These are phyloP conservation scores for Gnomoniopsis sp. DNA, from an alignment of 2,329 filamentous ascomycete species.

Conservation along the genomic window DNA sequence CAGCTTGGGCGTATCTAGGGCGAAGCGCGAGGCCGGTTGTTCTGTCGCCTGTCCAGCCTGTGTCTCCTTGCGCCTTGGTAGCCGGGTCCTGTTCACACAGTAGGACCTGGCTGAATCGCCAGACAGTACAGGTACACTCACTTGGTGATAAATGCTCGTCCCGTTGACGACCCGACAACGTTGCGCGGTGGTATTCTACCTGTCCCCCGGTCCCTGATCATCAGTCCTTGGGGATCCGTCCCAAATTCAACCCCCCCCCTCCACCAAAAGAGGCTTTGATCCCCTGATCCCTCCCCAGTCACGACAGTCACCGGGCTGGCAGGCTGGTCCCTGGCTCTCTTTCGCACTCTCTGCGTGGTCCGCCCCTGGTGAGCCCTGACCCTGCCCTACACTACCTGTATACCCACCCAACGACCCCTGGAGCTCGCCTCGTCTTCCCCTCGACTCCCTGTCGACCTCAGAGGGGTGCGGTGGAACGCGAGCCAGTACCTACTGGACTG, in stretches of 20 bases:
- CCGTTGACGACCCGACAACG: too few relatives aligned
- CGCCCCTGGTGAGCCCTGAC: neutral
- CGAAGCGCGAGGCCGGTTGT: too few relatives aligned
- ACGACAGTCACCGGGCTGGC: conserved; percentile 2
- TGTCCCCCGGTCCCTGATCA: neutral
- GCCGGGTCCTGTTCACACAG: too few relatives aligned
- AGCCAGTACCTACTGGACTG: neutral
- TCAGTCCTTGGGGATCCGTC: neutral
- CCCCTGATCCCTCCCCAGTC: conserved; percentile 8
- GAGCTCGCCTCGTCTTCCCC: conserved; percentile 9
- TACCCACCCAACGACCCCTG: conserved; percentile 1
- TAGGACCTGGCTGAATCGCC: too few relatives aligned
- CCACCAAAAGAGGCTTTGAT: neutral
- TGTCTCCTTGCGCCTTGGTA: too few relatives aligned
- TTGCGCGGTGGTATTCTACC: neutral
- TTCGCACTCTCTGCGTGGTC: neutral
- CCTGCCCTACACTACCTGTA: neutral
- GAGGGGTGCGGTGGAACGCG: neutral
- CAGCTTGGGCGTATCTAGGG: too few relatives aligned
- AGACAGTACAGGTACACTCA: neutral
- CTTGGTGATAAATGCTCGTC: neutral
- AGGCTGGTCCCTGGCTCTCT: neutral
- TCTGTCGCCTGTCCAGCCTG: too few relatives aligned
- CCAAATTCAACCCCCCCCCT: neutral
- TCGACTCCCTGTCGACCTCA: neutral